Base-by-base conservation (phyloP, 371 early-diverging fungal species). In the Sanchytrium tribonematis region DNA sequence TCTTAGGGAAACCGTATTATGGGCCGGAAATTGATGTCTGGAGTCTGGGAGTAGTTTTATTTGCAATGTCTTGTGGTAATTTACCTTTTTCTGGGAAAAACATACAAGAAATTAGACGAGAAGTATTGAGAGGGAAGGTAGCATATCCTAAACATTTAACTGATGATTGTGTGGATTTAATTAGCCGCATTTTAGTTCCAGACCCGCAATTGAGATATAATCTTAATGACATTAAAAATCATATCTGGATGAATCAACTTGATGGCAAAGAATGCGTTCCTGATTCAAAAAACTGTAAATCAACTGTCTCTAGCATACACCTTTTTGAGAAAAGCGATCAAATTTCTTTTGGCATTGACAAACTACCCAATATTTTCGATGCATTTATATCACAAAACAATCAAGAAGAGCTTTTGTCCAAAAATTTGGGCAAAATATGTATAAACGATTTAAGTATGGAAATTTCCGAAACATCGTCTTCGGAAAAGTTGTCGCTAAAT, bases 61-160 rank as follows among this genome's bases (percentile, higher is more conserved):
- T 87, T 74, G 89, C 86, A 73, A 77, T 88, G 31, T 79, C 83
- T 31, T 82, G 84, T 29, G 84, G 86, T 0, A 83, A 83, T 71
- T 78, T 88, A 12, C 90, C 91, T 0, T 89, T 88, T 78, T 89
- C 89, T 71, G 90, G 87, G 69, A 88, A 88, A 70, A 83, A 80
- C 71, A 88, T 88, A 69, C 72, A 77, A 1, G 75, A 80, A 22
- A 82, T 86, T 31, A 85, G 84, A 70, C 76, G 80, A 70, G 86
- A 88, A 73, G 88, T 90, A 32, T 69, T 79, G 28, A 72, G 73
- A 22, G 82, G 82, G 27, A 77, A 80, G 69, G 75, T 83, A 30
- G 79, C 80, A 31, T 77, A 85, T 29, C 86, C 88, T 69, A 89
- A 86, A 73, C 80, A 81, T 66, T 77, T 89, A 65, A 86, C 88